Conservation (phyloP, 2,329 filamentous ascomycete genomes). For the Arthrobotrys entomopaga region DNA sequence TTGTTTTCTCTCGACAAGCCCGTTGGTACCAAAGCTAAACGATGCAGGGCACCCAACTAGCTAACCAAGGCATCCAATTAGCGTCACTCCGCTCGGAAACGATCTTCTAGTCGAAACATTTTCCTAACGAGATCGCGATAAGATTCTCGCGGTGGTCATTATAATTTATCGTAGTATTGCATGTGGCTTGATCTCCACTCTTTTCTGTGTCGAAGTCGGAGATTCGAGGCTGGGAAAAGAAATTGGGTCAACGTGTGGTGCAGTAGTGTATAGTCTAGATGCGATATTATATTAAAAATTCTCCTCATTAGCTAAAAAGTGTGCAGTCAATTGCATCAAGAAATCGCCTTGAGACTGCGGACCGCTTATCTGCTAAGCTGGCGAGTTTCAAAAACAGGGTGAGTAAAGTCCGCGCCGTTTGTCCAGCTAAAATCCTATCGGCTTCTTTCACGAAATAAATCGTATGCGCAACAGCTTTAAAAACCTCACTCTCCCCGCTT, state of each 20-base stretch:
- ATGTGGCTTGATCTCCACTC: constrained; percentile 7
- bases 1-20: constrained; percentile 43
- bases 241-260: not conserved
- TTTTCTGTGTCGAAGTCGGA: too few relatives aligned
- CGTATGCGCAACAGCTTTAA: not conserved
- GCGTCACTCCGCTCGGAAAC: constrained; percentile 8
- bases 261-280: constrained; percentile 6
- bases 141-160: not conserved
- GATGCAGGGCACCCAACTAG: not conserved
- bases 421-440: not conserved
- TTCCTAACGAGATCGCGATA: constrained; percentile 27
- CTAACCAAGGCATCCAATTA: constrained; percentile 41
- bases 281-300: not conserved
- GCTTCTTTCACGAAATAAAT: not conserved
- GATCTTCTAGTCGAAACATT: constrained; percentile 23
- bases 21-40: constrained; percentile 3
- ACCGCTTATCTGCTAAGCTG: not conserved
- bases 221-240: not conserved
- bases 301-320: not conserved
- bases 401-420: not conserved
- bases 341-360: constrained; percentile 7
- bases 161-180: constrained; percentile 8
- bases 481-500: constrained; percentile 8
- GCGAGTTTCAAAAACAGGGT: not conserved
- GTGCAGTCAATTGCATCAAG: not conserved